Conservation (phyloP, 768 basidiomycete species). For the Phlebiopsis flavidoalba region DNA sequence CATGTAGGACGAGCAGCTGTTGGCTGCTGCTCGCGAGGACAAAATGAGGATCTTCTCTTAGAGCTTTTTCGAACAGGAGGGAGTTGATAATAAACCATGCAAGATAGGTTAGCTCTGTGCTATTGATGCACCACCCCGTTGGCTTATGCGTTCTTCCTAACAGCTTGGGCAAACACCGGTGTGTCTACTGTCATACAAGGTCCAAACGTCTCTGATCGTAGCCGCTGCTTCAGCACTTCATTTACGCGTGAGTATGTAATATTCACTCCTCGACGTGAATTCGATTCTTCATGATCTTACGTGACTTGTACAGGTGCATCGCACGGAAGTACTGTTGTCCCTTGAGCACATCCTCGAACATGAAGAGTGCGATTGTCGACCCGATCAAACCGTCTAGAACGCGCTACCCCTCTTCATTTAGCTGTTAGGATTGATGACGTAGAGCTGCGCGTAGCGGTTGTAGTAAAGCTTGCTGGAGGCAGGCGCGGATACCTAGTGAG, state of each 20-base stretch:
- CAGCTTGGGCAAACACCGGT: conserved; percentile 78
- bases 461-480: conserved; percentile 71
- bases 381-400: conserved; percentile 62
- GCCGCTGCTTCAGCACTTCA: conserved; percentile 47
- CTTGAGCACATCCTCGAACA: conserved; percentile 69
- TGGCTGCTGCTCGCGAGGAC: conserved; percentile 70
- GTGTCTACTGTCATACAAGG: conserved; percentile 20
- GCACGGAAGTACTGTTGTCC: conserved; percentile 53
- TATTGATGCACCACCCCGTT: not conserved
- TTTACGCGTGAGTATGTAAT: conserved; percentile 56
- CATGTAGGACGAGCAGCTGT: conserved; percentile 59
- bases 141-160: not conserved
- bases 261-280: not conserved
- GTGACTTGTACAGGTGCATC: conserved; percentile 34
- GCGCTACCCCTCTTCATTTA: conserved; percentile 75
- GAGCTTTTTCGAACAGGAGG: conserved; percentile 52
- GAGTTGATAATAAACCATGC: conserved; percentile 70
- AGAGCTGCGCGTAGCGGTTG: conserved; percentile 49
- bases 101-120: conserved; percentile 60
- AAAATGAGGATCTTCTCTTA: conserved; percentile 61
- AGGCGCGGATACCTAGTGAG: conserved; percentile 66
- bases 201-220: not conserved
- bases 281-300: not conserved
- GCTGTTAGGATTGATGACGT: conserved; percentile 53
- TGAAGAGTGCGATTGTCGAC: conserved; percentile 80